phyloP scores from a whole-genome alignment of 2,329 filamentous ascomycete genomes.

The Beauveria medogensis region DNA sequence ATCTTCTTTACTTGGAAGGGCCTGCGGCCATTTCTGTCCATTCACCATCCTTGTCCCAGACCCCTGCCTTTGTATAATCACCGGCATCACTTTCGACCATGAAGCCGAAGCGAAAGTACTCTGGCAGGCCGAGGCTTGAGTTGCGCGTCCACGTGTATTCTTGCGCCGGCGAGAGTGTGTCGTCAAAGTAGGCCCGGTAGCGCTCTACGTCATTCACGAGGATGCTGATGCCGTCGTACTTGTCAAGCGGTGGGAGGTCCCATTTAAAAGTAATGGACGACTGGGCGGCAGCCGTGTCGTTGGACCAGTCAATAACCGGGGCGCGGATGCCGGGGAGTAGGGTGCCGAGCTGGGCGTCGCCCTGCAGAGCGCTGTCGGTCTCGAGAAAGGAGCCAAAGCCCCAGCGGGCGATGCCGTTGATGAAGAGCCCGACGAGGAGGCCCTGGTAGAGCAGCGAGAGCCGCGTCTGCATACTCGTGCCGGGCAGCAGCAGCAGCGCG shows the following conservation, averaged over 20 bases:
- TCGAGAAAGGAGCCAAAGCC: constrained; percentile 85
- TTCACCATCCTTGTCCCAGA: constrained; percentile 54
- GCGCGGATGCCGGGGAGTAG: constrained; percentile 46
- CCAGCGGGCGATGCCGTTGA: constrained; percentile 92
- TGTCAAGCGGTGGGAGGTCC: constrained; percentile 34
- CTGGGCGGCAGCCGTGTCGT: constrained; percentile 22
- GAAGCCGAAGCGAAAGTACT: constrained; percentile 74
- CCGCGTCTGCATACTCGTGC: constrained; percentile 81
- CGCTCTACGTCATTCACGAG: constrained; percentile 82
- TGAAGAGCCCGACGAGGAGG: constrained; percentile 79
- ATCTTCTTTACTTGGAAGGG: constrained; percentile 34
- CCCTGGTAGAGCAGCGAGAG: constrained; percentile 83
- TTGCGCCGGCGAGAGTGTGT: constrained; percentile 34
- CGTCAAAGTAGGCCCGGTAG: constrained; percentile 62
- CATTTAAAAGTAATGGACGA: constrained; percentile 60
- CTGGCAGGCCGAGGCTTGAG: constrained; percentile 37
- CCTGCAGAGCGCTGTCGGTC: constrained; percentile 64
- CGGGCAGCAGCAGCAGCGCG: constrained; percentile 76
- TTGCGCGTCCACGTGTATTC: constrained; percentile 54
- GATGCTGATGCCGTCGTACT: constrained; percentile 69
- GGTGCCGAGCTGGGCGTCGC: constrained; percentile 56
- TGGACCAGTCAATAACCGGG: constrained; percentile 39
- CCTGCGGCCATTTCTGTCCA: constrained; percentile 61
- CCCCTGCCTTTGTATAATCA: constrained; percentile 70
- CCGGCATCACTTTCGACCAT: constrained; percentile 55